Percentiles rank a stretch among this genome's conserved stretches.
These are phyloP conservation scores for Quercus robur DNA, from an alignment of 306 rosid genomes.

Conservation along the genomic window DNA sequence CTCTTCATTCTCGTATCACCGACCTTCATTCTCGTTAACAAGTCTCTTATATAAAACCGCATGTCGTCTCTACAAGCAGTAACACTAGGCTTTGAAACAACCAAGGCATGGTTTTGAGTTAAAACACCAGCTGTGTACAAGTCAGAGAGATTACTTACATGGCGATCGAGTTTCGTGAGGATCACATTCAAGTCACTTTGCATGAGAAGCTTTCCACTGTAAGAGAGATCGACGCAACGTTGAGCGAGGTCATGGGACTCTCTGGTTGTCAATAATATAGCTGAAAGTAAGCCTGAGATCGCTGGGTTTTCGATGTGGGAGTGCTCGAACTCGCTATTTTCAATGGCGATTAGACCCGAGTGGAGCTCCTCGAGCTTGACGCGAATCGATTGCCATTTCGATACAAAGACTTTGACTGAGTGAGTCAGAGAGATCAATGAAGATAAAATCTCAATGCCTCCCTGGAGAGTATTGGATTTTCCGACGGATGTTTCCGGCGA, in stretches of 20 bases:
- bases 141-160: slow-evolving; percentile 49
- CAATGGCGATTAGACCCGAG: slow-evolving; percentile 52
- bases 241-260: slow-evolving; percentile 68
- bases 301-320: slow-evolving; percentile 38
- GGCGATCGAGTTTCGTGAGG: slow-evolving; percentile 48
- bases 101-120: slow-evolving; percentile 53
- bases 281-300: slow-evolving; percentile 35
- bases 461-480: slow-evolving; percentile 33
- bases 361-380: slow-evolving; percentile 63
- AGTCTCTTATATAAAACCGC: slow-evolving; percentile 74
- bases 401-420: slow-evolving; percentile 65
- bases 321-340: slow-evolving; percentile 51
- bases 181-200: slow-evolving; percentile 82
- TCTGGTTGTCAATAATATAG: slow-evolving; percentile 29
- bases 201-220: slow-evolving; percentile 90
- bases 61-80: slow-evolving; percentile 83
- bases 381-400: slow-evolving; percentile 70
- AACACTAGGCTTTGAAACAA: slow-evolving; percentile 61
- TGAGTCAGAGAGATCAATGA: slow-evolving; percentile 61
- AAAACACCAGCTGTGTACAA: slow-evolving; percentile 46
- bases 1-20: slow-evolving; percentile 69
- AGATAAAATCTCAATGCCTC: slow-evolving; percentile 33
- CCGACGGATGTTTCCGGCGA: slow-evolving; percentile 32
- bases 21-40: slow-evolving; percentile 71
- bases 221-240: slow-evolving; percentile 74